Base-by-base conservation (phyloP, 352 stramenopile genomes). In the Plasmopara muralis region DNA sequence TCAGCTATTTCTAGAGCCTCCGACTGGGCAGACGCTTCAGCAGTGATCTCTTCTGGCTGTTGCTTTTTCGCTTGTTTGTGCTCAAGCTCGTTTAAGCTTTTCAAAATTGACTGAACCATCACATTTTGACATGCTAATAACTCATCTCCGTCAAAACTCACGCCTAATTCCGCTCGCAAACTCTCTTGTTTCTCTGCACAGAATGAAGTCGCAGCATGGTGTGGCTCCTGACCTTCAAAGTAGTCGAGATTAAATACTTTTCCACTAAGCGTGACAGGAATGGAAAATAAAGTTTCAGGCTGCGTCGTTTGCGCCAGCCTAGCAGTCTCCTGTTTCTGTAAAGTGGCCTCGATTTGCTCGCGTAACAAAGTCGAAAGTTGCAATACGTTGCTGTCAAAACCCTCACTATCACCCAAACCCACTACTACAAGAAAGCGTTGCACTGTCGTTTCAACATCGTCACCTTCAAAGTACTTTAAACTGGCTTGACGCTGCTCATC, bases 401-500 rank as follows among this genome's bases (percentile, higher is more conserved):
- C 50, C 7, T 69, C 55, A 35, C 52, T 66, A n/a, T 77, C 55
- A 10, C 62, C 58, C 48, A 92, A 38, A 2, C 79, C 74, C 18
- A 87, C 61, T 28, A 38, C 48, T 6, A 64, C 47, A 13, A 92
- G 64, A 52, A 92, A 92, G 6, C 74, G 45, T 47, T 89, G 70
- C 4, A 82, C 78, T 0, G 81, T 87, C 30, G 67, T 61, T 52
- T 89, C 72, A 30, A 87, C 33, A 51, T 69, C 83, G 38, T 92
- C 81, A 29, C 81, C 77, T 59, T 83, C 74, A 59, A 74, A 92
- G 63, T 89, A 89, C 34, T 81, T 57, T 48, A 87, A 63, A 14
- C 58, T 66, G 13, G 60, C 72, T 16, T 68, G 55, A 10, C 66
- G 66, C 42, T 82, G 66, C 18, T 82, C 66, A 7, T 72, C 77